Base-by-base conservation (phyloP, 352 stramenopile species). In the Phytophthora citrophthora region DNA sequence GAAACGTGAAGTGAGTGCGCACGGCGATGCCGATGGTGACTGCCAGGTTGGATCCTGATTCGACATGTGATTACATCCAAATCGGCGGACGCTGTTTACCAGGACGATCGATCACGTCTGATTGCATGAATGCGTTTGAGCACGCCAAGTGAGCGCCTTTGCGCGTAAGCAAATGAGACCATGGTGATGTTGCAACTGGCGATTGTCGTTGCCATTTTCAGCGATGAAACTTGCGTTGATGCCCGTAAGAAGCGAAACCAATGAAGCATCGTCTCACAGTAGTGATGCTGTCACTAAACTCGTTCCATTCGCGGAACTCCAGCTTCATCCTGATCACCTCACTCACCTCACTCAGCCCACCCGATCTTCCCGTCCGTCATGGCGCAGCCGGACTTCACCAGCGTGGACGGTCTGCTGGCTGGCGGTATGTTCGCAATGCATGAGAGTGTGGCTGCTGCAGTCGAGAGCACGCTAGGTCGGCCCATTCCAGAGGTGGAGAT, bases 401-500 rank as follows among this genome's bases (percentile, higher is more conserved):
- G 61, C 18, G 74, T 74, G 9, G 81, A 90, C 24, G 68, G 66
- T 27, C 50, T 90, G 31, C 54, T 90, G 46, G 76, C 69, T 2
- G 58, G 55, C 7, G 81, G 78, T 23, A 65, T 83, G 36, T 64
- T 86, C 20, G 67, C 73, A 12, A 88, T 90, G 81, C 69, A 90
- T 52, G 57, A 74, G 41, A 79, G 50, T 23, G 67, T 91, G 43
- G 72, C 77, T 1, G 52, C 66, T 3, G 77, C 75, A 5, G 48
- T 85, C 11, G 76, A 88, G 45, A 66, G 65, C 5, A 62, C 77
- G 5, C 34, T 80, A 1, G 77, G 77, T 9, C 26, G 64, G 20
- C 76, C 78, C 5, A 77, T 88, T 8, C 74, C 78, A 18, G 76
- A 73, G 38, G 68, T 90, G 43, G 76, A 86, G 38, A 76, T 88